phyloP scores from a whole-genome alignment of 768 basidiomycete species.

The Calvatia gigantea region DNA sequence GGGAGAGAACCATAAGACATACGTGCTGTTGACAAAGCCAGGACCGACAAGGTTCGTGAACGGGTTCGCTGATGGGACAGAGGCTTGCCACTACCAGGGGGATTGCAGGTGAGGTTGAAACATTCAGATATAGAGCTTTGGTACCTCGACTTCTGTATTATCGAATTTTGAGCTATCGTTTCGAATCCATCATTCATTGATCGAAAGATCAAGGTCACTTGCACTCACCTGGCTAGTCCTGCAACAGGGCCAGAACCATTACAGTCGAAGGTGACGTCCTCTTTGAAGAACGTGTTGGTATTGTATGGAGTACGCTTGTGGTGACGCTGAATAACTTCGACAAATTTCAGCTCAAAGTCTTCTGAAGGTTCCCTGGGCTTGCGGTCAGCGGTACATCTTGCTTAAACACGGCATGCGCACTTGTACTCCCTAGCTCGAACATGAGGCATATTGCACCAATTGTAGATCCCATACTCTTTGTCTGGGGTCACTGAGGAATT shows the following conservation, averaged over 20 bases:
- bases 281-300: conserved; percentile 48
- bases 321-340: conserved; percentile 50
- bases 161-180: background rate
- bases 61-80: conserved; percentile 34
- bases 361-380: conserved; percentile 29
- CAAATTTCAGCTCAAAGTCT: conserved; percentile 38
- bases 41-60: conserved; percentile 38
- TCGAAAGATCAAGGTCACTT: background rate
- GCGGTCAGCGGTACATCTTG: background rate
- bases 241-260: conserved; percentile 35
- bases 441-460: conserved; percentile 58
- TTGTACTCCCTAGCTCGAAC: conserved; percentile 41
- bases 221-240: conserved; percentile 26
- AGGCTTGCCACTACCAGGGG: conserved; percentile 39
- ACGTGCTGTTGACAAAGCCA: conserved; percentile 43
- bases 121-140: background rate
- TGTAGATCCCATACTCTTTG: conserved; percentile 40
- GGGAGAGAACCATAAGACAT: conserved; percentile 12
- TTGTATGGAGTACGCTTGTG: conserved; percentile 51
- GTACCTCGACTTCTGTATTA: conserved; percentile 27
- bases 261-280: conserved; percentile 44
- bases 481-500: conserved; percentile 37
- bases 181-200: background rate
- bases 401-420: conserved; percentile 23
- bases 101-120: background rate